Percentiles rank a stretch among this genome's conserved stretches.
Evolutionary conservation across 2,329 filamentous ascomycete species (phyloP).

Genomic region (Calonectria henricotiae): DNA sequence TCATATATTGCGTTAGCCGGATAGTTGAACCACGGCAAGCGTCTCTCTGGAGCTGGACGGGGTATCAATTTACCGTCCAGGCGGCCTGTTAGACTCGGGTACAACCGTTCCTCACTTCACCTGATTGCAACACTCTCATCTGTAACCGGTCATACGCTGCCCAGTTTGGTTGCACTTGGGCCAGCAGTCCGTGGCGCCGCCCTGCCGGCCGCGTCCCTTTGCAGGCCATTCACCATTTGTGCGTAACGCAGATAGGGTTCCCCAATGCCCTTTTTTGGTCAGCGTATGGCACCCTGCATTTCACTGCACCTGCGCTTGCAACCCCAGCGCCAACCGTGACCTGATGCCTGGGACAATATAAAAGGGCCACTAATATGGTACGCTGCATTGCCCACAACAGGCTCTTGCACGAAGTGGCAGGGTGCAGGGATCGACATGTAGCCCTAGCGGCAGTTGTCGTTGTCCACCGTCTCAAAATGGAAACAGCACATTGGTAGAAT

Average conservation of each 20-base stretch:
- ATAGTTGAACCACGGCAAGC: neutral
- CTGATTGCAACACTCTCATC: neutral
- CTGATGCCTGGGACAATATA: neutral
- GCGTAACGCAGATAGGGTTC: neutral
- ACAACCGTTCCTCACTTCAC: neutral
- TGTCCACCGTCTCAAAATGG: neutral
- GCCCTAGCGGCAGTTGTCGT: slow-evolving; percentile 3
- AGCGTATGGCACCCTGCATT: neutral
- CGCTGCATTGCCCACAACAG: neutral
- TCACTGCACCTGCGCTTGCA: neutral
- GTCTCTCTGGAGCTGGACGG: neutral
- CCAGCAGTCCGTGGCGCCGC: neutral
- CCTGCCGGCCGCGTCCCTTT: neutral
- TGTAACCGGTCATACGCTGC: neutral
- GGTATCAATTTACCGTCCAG: neutral
- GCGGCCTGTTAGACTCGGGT: neutral
- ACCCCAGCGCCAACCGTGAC: neutral
- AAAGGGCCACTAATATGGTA: neutral
- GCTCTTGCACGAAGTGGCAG: neutral
- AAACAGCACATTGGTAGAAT: neutral
- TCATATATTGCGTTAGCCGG: neutral
- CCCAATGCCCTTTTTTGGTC: neutral
- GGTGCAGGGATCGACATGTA: neutral
- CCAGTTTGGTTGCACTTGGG: neutral
- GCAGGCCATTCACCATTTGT: neutral